Percentiles rank a stretch among this genome's conserved stretches.
Conservation (phyloP, 768 basidiomycete species). For the Mycena polygramma region DNA sequence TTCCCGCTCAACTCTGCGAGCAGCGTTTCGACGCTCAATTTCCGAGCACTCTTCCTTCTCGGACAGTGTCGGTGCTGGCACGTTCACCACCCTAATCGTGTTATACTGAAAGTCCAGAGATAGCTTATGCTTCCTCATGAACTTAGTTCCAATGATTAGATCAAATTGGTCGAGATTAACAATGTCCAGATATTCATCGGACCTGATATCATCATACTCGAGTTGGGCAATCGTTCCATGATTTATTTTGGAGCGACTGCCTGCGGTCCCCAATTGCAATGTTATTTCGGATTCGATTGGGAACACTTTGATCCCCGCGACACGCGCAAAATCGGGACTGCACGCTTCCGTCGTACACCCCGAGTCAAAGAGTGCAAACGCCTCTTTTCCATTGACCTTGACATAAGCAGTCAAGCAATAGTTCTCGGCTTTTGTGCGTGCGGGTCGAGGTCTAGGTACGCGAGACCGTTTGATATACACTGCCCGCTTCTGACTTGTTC, state of each 20-base stretch:
- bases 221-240: not conserved
- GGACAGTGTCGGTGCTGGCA: not conserved
- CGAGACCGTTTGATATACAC: not conserved
- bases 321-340: slow-evolving; percentile 3
- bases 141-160: slow-evolving; percentile 6
- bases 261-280: slow-evolving; percentile 10
- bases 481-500: not conserved
- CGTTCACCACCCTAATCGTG: slow-evolving; percentile 29
- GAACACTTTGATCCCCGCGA: not conserved
- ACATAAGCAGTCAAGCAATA: slow-evolving; percentile 23
- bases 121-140: not conserved
- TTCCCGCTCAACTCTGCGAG: not conserved
- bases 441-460: not conserved
- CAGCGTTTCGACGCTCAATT: slow-evolving; percentile 10
- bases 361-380: slow-evolving; percentile 26
- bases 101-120: slow-evolving; percentile 42
- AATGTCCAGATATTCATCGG: slow-evolving; percentile 4
- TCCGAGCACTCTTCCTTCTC: not conserved
- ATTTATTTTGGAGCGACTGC: slow-evolving; percentile 9
- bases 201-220: not conserved
- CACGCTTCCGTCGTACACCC: slow-evolving; percentile 12
- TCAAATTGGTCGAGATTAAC: slow-evolving; percentile 13
- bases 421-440: not conserved
- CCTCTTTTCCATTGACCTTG: slow-evolving; percentile 23
- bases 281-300: not conserved